Evolutionary conservation across 495 filamentous ascomycete genomes (phyloP).

Genomic region (Podospora pseudocomata): DNA sequence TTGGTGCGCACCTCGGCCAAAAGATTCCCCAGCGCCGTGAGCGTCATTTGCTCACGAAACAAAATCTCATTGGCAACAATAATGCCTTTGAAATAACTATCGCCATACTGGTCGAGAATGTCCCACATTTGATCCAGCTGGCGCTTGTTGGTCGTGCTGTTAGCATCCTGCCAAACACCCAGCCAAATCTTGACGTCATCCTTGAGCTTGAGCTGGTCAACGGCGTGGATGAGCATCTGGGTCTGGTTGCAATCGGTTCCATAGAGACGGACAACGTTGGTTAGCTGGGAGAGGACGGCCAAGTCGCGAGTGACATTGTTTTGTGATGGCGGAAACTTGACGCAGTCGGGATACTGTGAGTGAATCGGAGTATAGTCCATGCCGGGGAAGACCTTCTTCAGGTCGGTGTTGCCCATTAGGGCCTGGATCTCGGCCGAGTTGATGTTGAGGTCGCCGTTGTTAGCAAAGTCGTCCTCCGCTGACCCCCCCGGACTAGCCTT

Average conservation of each 20-base stretch:
- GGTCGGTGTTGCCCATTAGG: slow-evolving; percentile 70
- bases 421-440: slow-evolving; percentile 76
- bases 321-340: slow-evolving; percentile 73
- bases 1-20: slow-evolving; percentile 67
- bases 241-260: slow-evolving; percentile 98
- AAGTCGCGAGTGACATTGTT: slow-evolving; percentile 93
- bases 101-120: slow-evolving; percentile 65
- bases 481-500: slow-evolving; percentile 29
- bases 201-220: slow-evolving; percentile 66
- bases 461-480: slow-evolving; percentile 38
- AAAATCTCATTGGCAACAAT: slow-evolving; percentile 95
- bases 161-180: slow-evolving; percentile 88
- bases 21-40: slow-evolving; percentile 58
- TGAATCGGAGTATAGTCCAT: slow-evolving; percentile 95
- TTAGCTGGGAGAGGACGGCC: slow-evolving; percentile 86
- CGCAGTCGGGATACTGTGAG: slow-evolving; percentile 83
- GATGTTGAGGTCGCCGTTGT: slow-evolving; percentile 66
- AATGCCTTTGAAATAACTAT: slow-evolving; percentile 71
- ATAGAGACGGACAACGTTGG: slow-evolving; percentile 84
- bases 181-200: slow-evolving; percentile 86
- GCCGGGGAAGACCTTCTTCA: slow-evolving; percentile 95
- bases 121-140: slow-evolving; percentile 79
- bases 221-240: slow-evolving; percentile 83
- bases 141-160: slow-evolving; percentile 76
- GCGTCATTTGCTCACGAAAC: slow-evolving; percentile 70